Base-by-base conservation (phyloP, 139 green algal genomes). In the Zygnema cylindricum region DNA sequence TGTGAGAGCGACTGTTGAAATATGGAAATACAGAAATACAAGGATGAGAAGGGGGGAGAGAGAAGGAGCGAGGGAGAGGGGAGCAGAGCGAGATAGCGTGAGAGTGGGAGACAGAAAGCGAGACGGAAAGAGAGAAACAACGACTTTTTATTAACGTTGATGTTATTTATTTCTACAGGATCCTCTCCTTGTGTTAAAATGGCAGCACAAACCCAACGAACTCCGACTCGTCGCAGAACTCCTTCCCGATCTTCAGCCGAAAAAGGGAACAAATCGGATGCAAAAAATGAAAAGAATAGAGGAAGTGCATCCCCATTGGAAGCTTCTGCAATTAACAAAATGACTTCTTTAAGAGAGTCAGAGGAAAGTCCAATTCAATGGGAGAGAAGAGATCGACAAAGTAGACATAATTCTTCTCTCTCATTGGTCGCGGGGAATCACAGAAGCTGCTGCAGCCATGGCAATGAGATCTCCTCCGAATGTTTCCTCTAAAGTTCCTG, bases 141-240 rank as follows among this genome's bases (percentile, higher is more conserved):
- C 42, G 76, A 30, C 42, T 73, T 30, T 73, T 83, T 16, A 83
- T 41, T n/a, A 83, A 25, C 32, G 63, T 78, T 38, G 69, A 54
- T 16, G n/a, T n/a, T n/a, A n/a, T n/a, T n/a, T n/a, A n/a, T n/a
- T n/a, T n/a, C n/a, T n/a, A n/a, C n/a, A n/a, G n/a, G n/a, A n/a
- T n/a, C n/a, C n/a, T n/a, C n/a, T n/a, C n/a, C n/a, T n/a, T n/a
- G n/a, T n/a, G n/a, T n/a, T n/a, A n/a, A n/a, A n/a, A n/a, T n/a
- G n/a, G n/a, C n/a, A n/a, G n/a, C n/a, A n/a, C n/a, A n/a, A n/a
- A n/a, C n/a, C n/a, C n/a, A n/a, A n/a, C n/a, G n/a, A n/a, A n/a
- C n/a, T n/a, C n/a, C n/a, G n/a, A n/a, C n/a, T n/a, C n/a, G n/a
- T n/a, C n/a, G n/a, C n/a, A n/a, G n/a, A n/a, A n/a, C n/a, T n/a